Evolutionary conservation across 306 rosid species (phyloP).

Genomic region (Quercus berberidifolia): DNA sequence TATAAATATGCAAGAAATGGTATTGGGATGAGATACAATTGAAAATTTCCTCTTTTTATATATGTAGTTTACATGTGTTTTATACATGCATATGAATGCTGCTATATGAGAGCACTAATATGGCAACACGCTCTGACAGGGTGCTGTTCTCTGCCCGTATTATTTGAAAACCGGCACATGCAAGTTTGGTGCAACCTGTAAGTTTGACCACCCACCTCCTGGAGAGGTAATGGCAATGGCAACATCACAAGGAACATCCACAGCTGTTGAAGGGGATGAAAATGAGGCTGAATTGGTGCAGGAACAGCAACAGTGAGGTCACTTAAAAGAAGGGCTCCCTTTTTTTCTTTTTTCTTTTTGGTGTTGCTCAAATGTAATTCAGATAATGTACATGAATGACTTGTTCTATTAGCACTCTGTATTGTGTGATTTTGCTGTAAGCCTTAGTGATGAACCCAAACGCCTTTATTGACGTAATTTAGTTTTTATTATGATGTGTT

Average conservation of each 20-base stretch:
- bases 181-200: conserved; percentile 87
- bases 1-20: not conserved
- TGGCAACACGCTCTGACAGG: conserved; percentile 48
- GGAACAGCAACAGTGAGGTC: conserved; percentile 15
- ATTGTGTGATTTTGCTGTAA: not conserved
- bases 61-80: not conserved
- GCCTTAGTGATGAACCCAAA: not conserved
- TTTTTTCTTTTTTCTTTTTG: not conserved
- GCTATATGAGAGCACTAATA: not conserved
- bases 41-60: not conserved
- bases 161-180: conserved; percentile 92
- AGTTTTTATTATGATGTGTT: no score
- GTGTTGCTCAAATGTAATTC: not conserved
- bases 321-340: conserved; percentile 1
- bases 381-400: not conserved
- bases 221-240: conserved; percentile 84
- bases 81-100: not conserved
- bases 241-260: conserved; percentile 44
- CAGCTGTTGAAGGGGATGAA: conserved; percentile 17
- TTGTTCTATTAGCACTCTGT: not conserved
- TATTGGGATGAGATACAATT: conserved; percentile 1
- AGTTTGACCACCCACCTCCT: conserved; percentile 97
- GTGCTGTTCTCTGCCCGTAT: conserved; percentile 71
- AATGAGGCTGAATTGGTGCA: conserved; percentile 17
- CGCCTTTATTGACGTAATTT: no score